Percentiles rank a stretch among this genome's conserved stretches.
phyloP scores from a whole-genome alignment of 345 rosid species.

The Ailanthus altissimus region DNA sequence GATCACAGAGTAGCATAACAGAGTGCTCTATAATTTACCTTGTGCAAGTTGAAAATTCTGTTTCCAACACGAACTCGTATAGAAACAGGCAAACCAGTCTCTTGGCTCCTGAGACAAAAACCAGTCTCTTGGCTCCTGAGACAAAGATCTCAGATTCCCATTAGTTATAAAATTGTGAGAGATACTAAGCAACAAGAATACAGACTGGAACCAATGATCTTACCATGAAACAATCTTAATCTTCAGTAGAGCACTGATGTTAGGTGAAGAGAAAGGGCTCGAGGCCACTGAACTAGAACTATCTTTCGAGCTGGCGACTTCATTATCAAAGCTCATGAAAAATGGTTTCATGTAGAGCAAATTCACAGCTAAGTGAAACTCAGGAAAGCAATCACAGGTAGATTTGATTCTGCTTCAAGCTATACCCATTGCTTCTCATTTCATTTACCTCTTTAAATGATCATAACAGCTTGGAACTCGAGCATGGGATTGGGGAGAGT shows the following conservation, averaged over 20 bases:
- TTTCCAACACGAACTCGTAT: constrained; percentile 45
- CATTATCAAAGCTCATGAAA: constrained; percentile 33
- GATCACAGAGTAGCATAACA: not conserved
- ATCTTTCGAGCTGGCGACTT: constrained; percentile 50
- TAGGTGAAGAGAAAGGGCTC: constrained; percentile 63
- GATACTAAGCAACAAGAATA: not conserved
- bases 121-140: constrained; percentile 69
- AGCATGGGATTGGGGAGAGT: not conserved
- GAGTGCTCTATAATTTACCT: constrained; percentile 33
- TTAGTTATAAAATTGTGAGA: not conserved
- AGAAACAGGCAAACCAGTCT: constrained; percentile 64
- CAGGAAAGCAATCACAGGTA: not conserved
- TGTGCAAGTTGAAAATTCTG: constrained; percentile 58
- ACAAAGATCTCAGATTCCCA: constrained; percentile 13
- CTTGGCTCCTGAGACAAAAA: too few species aligned
- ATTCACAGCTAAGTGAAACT: constrained; percentile 8
- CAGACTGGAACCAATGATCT: not conserved
- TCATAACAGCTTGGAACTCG: constrained; percentile 33
- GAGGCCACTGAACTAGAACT: constrained; percentile 51
- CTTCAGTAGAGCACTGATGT: constrained; percentile 48
- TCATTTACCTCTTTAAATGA: constrained; percentile 9
- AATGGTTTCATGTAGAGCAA: not conserved
- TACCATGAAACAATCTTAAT: constrained; percentile 60
- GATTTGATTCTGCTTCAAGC: constrained; percentile 18
- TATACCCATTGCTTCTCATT: constrained; percentile 18